A percentile compares a stretch with the other conserved stretches of the same genome.
Evolutionary conservation across 169 alveolate species (phyloP).

Genomic region (Babesia ovata): DNA sequence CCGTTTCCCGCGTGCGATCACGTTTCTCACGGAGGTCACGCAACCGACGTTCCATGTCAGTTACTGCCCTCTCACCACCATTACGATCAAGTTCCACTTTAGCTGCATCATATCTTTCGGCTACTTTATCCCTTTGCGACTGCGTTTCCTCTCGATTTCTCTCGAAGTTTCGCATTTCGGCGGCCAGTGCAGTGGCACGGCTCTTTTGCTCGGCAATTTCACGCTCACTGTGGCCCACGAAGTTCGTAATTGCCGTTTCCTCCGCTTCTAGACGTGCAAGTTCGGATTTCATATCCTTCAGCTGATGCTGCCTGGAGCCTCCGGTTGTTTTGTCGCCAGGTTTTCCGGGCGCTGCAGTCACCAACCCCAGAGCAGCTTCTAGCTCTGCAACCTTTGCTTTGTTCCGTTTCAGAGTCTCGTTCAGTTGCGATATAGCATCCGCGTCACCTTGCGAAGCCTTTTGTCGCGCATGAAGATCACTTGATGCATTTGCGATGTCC

Average conservation of each 20-base stretch:
- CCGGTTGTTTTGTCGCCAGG: constrained; percentile 44
- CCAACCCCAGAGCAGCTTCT: constrained; percentile 58
- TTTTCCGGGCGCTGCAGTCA: constrained; percentile 35
- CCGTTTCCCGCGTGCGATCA: constrained; percentile 14
- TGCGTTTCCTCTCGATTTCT: constrained; percentile 39
- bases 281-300: constrained; percentile 75
- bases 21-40: constrained; percentile 21
- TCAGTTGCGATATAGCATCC: constrained; percentile 55
- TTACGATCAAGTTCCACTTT: constrained; percentile 41
- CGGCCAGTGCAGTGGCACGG: constrained; percentile 51
- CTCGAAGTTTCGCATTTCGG: constrained; percentile 45
- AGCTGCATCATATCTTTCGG: constrained; percentile 32
- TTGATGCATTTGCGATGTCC: constrained; percentile 50
- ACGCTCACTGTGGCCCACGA: constrained; percentile 51
- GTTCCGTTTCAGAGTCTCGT: constrained; percentile 56
- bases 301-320: constrained; percentile 56
- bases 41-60: constrained; percentile 15
- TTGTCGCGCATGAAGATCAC: constrained; percentile 66
- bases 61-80: constrained; percentile 32
- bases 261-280: constrained; percentile 64
- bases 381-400: constrained; percentile 72
- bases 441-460: constrained; percentile 47
- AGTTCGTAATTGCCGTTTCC: constrained; percentile 64
- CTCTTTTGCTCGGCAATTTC: constrained; percentile 52
- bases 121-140: constrained; percentile 46